Evolutionary conservation across 805 yeast genomes (phyloP).

Genomic region (Lachancea lanzarotensis): DNA sequence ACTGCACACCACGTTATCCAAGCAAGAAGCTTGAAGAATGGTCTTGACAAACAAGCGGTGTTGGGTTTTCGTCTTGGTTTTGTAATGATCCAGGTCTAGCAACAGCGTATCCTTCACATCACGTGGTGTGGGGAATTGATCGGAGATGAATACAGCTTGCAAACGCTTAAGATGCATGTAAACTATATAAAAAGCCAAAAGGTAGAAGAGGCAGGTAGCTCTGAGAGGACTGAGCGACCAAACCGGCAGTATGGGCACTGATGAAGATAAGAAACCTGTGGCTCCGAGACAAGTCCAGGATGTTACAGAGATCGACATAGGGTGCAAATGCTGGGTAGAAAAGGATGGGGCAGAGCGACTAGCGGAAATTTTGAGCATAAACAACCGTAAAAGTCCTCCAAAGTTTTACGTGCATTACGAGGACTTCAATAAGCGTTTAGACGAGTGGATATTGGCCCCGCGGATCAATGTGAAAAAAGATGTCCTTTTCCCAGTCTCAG

Average conservation of each 20-base stretch:
- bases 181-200: too few relatives aligned
- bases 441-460: constrained; percentile 81
- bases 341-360: constrained; percentile 75
- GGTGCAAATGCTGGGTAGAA: constrained; percentile 74
- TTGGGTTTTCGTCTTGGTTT: too few relatives aligned
- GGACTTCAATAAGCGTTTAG: constrained; percentile 91
- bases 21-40: too few relatives aligned
- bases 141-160: too few relatives aligned
- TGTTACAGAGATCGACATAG: constrained; percentile 53
- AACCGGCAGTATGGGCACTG: constrained; percentile 21
- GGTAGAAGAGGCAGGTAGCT: too few relatives aligned
- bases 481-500: constrained; percentile 63
- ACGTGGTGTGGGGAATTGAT: too few relatives aligned
- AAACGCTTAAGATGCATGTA: too few relatives aligned
- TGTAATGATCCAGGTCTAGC: too few relatives aligned
- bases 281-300: constrained; percentile 25
- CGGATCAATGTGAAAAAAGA: constrained; percentile 69
- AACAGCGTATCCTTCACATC: too few relatives aligned
- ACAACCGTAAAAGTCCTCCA: constrained; percentile 65
- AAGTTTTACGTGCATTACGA: constrained; percentile 90
- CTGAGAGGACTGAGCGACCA: too few relatives aligned
- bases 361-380: constrained; percentile 81
- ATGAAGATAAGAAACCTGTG: constrained; percentile 23
- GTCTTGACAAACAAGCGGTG: too few relatives aligned
- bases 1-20: too few relatives aligned